Evolutionary conservation across 2,329 filamentous ascomycete species (phyloP), one percentile per base, ranked within the genome.

Genomic region (Colletotrichum sp.): DNA sequence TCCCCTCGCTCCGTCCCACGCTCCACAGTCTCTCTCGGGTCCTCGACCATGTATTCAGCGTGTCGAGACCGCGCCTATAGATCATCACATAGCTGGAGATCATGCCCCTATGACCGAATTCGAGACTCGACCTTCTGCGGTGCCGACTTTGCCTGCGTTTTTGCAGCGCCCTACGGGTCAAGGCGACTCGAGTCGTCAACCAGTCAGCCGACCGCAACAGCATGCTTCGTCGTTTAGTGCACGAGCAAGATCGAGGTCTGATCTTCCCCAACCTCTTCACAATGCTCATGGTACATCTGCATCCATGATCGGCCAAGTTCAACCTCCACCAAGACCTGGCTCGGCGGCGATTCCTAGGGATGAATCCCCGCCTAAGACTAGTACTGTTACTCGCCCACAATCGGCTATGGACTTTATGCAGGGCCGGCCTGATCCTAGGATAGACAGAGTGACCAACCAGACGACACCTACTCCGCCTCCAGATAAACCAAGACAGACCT

Each of bases 61-160:
- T 28, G 32, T 76, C 26, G 66, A 60, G 28, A 77, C 75, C 6
- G 68, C 66, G 16, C 71, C 75, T 13, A 24, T 9, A 18, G 36
- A 60, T 12, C 32, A 43, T 18, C 61, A 26, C 2, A 18, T 2
- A 2, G 43, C 60, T 34, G 7, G 28, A 15, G 38, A 32, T 9
- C 8, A 43, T n/a, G 5, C 8, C 4, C 12, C 16, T n/a, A 15
- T 3, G 13, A 0, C 26, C 21, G 5, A 34, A 32, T 7, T 6
- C 2, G 24, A 3, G 5, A 7, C 8, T 6, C 7, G 8, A 21
- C 13, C 26, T 26, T 12, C 15, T 28, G n/a, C 58, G 16, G 26
- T 16, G 18, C 28, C 21, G 4, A 34, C 64, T 5, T 18, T 73
- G 6, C 73, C 73, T 8, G 21, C n/a, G 12, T 68, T 67, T 32